Evolutionary conservation across 2,329 filamentous ascomycete genomes (phyloP), one percentile per base, ranked within the genome.

Genomic region (Alternaria gaisen): DNA sequence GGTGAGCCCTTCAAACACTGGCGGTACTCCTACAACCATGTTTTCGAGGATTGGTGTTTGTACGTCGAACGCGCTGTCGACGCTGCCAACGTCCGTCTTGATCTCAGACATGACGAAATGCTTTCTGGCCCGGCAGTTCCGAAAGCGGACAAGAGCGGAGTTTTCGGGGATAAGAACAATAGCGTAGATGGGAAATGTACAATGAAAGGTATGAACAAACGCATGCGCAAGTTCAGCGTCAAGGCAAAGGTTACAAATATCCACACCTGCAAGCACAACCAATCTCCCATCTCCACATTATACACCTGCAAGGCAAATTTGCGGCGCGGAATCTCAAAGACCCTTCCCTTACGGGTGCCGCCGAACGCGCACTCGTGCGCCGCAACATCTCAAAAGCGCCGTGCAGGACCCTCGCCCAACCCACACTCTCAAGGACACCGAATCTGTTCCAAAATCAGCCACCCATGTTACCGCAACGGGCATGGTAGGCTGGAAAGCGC

Each of bases 1-100:
- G 22, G 73, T 77, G 55, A 78, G 63, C 11, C 74, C 73, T 48
- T 73, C 71, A 55, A 78, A 78, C 4, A 78, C 76, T 24, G 76
- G 76, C 24, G 74, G 76, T 28, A 77, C 73, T 59, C 73, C 73
- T n/a, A 73, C 64, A 22, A 75, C 73, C 75, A 79, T 77, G 24
- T 77, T 76, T 63, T 78, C 76, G 22, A 76, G 60, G 34, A 77
- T 58, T 14, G 75, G 74, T 59, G 76, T 77, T 48, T 72, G 71
- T 32, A 71, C 66, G 43, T 75, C 73, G 50, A 72, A 56, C 11
- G 66, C 52, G 51, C 64, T 59, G 56, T 73, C 66, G 42, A 18
- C 36, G 36, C 64, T 55, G 59, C 55, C 30, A 16, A 44, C 26
- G 14, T 48, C 32, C 18, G 40, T 60, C 46, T 63, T 65, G 22